phyloP scores from a whole-genome alignment of 306 rosid species.

The Calophaca sinica region DNA sequence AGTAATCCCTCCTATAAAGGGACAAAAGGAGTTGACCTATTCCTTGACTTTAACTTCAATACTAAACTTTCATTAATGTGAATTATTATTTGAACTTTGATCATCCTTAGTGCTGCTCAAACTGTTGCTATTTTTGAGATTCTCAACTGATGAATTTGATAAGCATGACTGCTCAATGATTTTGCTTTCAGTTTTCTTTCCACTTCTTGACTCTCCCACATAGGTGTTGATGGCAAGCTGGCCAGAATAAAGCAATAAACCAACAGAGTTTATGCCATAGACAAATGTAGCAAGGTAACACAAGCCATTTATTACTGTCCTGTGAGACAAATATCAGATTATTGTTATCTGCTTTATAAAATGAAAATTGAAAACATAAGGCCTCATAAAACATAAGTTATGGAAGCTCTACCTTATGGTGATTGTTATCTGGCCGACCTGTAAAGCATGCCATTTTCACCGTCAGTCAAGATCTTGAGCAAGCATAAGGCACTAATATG shows the following conservation, averaged over 20 bases:
- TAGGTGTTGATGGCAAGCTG: slow-evolving; percentile 69
- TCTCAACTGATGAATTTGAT: slow-evolving; percentile 51
- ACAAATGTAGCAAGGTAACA: slow-evolving; percentile 96
- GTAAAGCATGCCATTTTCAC: slow-evolving; percentile 43
- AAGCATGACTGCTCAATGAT: slow-evolving; percentile 30
- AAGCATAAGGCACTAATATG: neutral
- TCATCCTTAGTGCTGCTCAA: slow-evolving; percentile 53
- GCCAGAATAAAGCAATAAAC: slow-evolving; percentile 82
- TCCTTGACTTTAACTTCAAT: neutral
- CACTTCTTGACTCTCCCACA: slow-evolving; percentile 49
- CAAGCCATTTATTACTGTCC: slow-evolving; percentile 83
- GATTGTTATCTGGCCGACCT: slow-evolving; percentile 89
- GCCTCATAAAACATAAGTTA: neutral
- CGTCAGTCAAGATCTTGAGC: slow-evolving; percentile 25
- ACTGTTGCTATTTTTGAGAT: slow-evolving; percentile 45
- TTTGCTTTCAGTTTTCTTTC: slow-evolving; percentile 47
- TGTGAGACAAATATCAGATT: slow-evolving; percentile 47
- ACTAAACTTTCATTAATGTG: slow-evolving; percentile 44
- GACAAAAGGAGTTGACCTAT: neutral
- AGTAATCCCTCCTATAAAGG: no score
- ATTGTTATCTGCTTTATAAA: slow-evolving; percentile 32
- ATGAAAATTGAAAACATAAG: neutral
- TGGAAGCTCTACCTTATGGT: slow-evolving; percentile 68
- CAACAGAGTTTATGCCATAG: slow-evolving; percentile 75
- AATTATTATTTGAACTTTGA: slow-evolving; percentile 56